phyloP scores from a whole-genome alignment of 768 basidiomycete species.

The Lactarius pseudohatsudake region DNA sequence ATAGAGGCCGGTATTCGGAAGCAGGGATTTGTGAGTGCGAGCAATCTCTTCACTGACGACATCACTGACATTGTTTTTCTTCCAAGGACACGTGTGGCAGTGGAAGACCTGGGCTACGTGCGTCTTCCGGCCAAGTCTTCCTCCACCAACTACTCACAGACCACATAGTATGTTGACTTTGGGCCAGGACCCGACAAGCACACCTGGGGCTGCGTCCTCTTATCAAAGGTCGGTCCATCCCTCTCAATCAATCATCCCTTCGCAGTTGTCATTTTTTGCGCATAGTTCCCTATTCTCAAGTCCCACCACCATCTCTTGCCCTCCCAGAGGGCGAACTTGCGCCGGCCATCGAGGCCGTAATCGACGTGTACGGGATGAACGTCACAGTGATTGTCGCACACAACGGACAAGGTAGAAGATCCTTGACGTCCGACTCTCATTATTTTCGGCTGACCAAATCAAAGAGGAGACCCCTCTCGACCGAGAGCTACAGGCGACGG shows the following conservation, averaged over 20 bases:
- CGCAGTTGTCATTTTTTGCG: not conserved
- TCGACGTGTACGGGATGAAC: conserved; percentile 75
- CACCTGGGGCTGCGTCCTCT: conserved; percentile 83
- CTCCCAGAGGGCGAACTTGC: conserved; percentile 86
- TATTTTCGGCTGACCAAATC: not conserved
- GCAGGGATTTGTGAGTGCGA: conserved; percentile 69
- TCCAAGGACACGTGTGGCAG: conserved; percentile 66
- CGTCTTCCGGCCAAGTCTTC: conserved; percentile 34
- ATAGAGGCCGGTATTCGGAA: conserved; percentile 74
- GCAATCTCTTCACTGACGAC: not conserved
- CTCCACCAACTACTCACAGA: conserved; percentile 5
- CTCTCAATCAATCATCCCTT: not conserved
- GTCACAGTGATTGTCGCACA: conserved; percentile 86
- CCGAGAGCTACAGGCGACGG: conserved; percentile 79
- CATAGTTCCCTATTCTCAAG: conserved; percentile 82
- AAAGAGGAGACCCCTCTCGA: conserved; percentile 88
- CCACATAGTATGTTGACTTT: conserved; percentile 72
- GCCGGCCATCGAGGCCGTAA: conserved; percentile 83
- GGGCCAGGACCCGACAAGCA: conserved; percentile 87
- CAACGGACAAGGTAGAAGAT: conserved; percentile 75
- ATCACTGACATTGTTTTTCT: conserved; percentile 22
- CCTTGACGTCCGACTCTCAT: conserved; percentile 3
- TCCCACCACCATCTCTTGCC: conserved; percentile 86
- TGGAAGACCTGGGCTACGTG: conserved; percentile 81
- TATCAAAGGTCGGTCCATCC: conserved; percentile 61